Evolutionary conservation across 768 basidiomycete species (phyloP).

Genomic region (Strobilomyces dryophilus): DNA sequence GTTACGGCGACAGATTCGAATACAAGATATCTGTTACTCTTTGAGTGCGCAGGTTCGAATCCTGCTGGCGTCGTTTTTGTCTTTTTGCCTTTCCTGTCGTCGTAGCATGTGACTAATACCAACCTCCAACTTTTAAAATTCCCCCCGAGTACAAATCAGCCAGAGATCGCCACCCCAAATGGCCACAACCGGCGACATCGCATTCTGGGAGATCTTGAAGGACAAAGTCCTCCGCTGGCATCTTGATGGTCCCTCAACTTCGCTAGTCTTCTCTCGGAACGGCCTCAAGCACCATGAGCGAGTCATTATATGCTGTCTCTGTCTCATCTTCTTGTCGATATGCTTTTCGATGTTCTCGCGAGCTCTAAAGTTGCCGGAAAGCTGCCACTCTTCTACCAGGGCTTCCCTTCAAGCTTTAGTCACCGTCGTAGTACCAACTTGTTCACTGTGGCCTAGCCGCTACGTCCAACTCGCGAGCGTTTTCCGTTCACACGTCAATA

Average conservation of each 20-base stretch:
- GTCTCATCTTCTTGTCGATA: constrained; percentile 5
- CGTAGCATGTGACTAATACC: no score
- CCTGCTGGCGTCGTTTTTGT: constrained; percentile 37
- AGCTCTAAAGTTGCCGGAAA: constrained; percentile 3
- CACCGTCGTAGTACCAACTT: constrained; percentile 40
- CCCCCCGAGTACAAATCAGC: no score
- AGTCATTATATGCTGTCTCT: constrained; percentile 4
- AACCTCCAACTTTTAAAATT: no score
- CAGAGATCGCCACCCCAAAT: background rate
- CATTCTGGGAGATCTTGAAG: constrained; percentile 1
- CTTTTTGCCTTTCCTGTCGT: no score
- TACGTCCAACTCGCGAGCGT: constrained; percentile 31
- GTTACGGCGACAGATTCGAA: constrained; percentile 77
- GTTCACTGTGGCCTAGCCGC: constrained; percentile 41
- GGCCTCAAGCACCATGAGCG: background rate
- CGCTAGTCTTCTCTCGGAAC: background rate
- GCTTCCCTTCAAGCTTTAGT: constrained; percentile 35
- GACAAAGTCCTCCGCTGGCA: background rate
- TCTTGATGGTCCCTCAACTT: background rate
- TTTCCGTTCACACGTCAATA: constrained; percentile 20
- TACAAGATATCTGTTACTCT: constrained; percentile 34
- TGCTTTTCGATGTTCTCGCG: constrained; percentile 9
- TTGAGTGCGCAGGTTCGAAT: constrained; percentile 40
- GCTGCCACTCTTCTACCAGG: constrained; percentile 11
- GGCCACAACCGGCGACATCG: background rate